Evolutionary conservation across 2,329 filamentous ascomycete genomes (phyloP).

Genomic region (Pseudogymnoascus sp.): DNA sequence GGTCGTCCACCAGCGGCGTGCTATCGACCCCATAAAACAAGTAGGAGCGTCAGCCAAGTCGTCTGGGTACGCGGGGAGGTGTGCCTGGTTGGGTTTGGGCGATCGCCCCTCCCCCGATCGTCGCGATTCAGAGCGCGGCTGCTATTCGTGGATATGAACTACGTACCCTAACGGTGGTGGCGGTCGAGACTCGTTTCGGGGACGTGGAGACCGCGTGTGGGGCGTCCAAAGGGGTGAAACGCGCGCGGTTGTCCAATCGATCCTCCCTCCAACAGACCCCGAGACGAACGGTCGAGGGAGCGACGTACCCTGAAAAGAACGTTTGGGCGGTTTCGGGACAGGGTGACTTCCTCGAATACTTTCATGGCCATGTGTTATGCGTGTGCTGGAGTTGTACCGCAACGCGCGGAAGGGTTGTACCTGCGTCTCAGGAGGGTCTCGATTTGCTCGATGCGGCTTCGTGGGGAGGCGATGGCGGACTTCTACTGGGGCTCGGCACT

Average conservation of each 20-base stretch:
- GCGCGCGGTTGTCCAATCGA: conserved; percentile 6
- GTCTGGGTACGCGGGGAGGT: not conserved
- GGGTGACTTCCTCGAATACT: conserved; percentile 1
- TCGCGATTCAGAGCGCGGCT: not conserved
- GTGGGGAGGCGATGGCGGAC: not conserved
- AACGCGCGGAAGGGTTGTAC: conserved; percentile 6
- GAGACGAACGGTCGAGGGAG: not conserved
- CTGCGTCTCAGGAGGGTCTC: conserved; percentile 1
- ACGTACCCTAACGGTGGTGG: not conserved
- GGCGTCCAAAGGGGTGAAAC: not conserved
- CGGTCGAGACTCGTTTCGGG: conserved; percentile 4
- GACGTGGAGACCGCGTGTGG: not conserved
- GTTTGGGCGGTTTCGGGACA: not conserved
- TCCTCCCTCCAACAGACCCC: not conserved
- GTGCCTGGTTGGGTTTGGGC: not conserved
- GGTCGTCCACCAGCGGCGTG: not conserved
- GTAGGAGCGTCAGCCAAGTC: not conserved
- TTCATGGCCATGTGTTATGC: not conserved
- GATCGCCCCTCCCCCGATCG: conserved; percentile 1
- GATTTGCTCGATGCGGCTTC: not conserved
- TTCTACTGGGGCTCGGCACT: not conserved
- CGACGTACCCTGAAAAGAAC: not conserved
- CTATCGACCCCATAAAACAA: not conserved
- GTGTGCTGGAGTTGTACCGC: not conserved
- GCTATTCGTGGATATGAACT: not conserved